Base-by-base conservation (phyloP, 495 filamentous ascomycete species). In the Apodospora peruviana region DNA sequence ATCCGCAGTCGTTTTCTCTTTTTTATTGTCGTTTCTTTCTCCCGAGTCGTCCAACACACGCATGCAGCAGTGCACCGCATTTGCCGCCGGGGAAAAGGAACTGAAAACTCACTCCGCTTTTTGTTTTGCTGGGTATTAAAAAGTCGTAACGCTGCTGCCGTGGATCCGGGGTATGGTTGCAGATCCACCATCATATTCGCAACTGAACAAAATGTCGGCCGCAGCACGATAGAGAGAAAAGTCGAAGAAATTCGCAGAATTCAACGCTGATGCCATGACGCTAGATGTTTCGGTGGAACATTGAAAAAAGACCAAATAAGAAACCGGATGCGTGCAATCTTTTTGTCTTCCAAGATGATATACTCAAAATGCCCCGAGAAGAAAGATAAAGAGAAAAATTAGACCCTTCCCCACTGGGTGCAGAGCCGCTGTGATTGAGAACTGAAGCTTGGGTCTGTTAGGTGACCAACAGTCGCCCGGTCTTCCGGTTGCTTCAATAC, bases 221-320 rank as follows among this genome's bases (percentile, higher is more conserved):
- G 56, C 55, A 54, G 55, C 42, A 52, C 47, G 52, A 43, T 55
- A 46, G 45, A 52, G 51, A 55, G 43, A 41, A 47, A 57, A 49
- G 36, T 21, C 25, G 38, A 50, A 9, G 24, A 52, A 59, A 56
- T 52, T 55, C 61, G 55, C 52, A 56, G 52, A 64, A 61, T 53
- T 62, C 57, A 62, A 64, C 64, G 64, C 64, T 67, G 52, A 64
- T 64, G 61, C 61, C 61, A 66, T 62, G 64, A 51, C 61, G 61
- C 64, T 64, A 64, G 57, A 67, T 64, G 51, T 60, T 57, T 53
- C 61, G 52, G 52, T 51, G 44, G 47, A 41, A 45, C 12, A 34
- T 27, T 5, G 23, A 60, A 48, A 65, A 47, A 51, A 43, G 40
- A 57, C 48, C 62, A 56, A 66, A 54, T 51, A 66, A 64, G 61